Evolutionary conservation across 371 early-diverging fungal genomes (phyloP).

Genomic region (Zopfochytrium polystomum): DNA sequence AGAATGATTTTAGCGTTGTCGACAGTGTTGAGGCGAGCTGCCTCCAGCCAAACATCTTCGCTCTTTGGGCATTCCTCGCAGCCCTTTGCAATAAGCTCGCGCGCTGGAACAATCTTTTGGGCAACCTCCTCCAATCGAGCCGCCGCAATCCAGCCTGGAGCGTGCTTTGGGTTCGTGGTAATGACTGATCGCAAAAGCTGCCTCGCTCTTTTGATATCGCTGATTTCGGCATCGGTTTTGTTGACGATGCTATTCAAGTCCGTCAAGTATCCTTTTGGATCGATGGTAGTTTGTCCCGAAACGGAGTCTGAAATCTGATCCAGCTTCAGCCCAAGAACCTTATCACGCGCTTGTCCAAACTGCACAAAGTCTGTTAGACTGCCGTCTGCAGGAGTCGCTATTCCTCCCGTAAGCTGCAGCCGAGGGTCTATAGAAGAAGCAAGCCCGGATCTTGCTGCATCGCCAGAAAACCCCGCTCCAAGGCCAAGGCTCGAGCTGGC

Average conservation of each 20-base stretch:
- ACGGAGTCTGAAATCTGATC: slow-evolving; percentile 72
- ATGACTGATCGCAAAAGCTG: slow-evolving; percentile 83
- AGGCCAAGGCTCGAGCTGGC: slow-evolving; percentile 18
- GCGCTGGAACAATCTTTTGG: slow-evolving; percentile 76
- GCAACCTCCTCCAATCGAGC: slow-evolving; percentile 94
- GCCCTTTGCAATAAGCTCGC: slow-evolving; percentile 77
- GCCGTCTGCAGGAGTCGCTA: slow-evolving; percentile 36
- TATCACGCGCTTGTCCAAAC: slow-evolving; percentile 91
- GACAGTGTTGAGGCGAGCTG: slow-evolving; percentile 78
- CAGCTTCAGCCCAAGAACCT: slow-evolving; percentile 80
- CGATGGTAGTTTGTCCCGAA: slow-evolving; percentile 79
- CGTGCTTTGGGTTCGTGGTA: slow-evolving; percentile 89
- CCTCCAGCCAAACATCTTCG: slow-evolving; percentile 96
- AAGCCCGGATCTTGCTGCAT: slow-evolving; percentile 25
- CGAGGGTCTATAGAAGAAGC: slow-evolving; percentile 57
- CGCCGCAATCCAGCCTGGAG: slow-evolving; percentile 97
- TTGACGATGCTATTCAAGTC: slow-evolving; percentile 80
- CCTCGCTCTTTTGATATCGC: slow-evolving; percentile 91
- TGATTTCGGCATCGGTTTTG: slow-evolving; percentile 83
- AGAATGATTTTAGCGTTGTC: slow-evolving; percentile 87
- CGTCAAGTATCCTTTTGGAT: slow-evolving; percentile 93
- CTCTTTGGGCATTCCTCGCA: slow-evolving; percentile 90
- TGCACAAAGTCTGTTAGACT: slow-evolving; percentile 80
- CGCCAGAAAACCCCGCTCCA: background rate
- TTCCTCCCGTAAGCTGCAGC: slow-evolving; percentile 34